Evolutionary conservation across 768 basidiomycete genomes (phyloP), one percentile per base, ranked within the genome.

Genomic region (Rhodotorula graminis): DNA sequence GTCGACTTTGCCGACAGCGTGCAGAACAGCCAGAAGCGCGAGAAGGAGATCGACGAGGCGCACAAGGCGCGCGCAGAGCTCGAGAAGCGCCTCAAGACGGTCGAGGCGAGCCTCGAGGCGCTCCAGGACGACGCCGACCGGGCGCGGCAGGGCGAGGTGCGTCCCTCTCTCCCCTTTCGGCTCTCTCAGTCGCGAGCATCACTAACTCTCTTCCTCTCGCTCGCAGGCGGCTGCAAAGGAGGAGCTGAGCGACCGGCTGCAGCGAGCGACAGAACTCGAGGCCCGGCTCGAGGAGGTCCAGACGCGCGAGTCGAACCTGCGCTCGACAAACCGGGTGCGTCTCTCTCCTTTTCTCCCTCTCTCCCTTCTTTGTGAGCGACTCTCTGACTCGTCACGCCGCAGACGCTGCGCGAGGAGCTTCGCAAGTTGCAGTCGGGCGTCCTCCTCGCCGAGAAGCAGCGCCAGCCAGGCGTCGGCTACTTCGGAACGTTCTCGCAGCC

Each of bases 391-490:
- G 29, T 21, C 49, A 56, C 44, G n/a, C n/a, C 65, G 52, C 78
- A 95, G 91, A 91, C 87, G 0, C 83, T 98, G 27, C 89, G 94
- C 16, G 96, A 98, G 64, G 95, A 99, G 79, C 82, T 99, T 59
- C 89, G 93, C 55, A 98, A 98, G 80, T 89, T 99, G 3, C 96
- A 98, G 81, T 91, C 90, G 2, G 95, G 93, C 29, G 91, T 90
- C 55, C 89, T 92, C 2, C 80, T 97, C 42, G 84, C 97, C 40
- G 95, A 98, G 78, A 86, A 88, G 60, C 92, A 94, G 77, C 87
- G 95, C 40, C 92, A 91, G 80, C 93, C 95, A 0, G 94, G 95
- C 31, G 89, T 93, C 15, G 93, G 95, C 29, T 97, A 94, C 81
- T 97, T 79, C 64, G 71, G 74, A 37, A 53, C 68, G 29, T 75